Evolutionary conservation across 129 eudicot species (phyloP), one percentile per base, ranked within the genome.

Genomic region (Calendula officinalis): DNA sequence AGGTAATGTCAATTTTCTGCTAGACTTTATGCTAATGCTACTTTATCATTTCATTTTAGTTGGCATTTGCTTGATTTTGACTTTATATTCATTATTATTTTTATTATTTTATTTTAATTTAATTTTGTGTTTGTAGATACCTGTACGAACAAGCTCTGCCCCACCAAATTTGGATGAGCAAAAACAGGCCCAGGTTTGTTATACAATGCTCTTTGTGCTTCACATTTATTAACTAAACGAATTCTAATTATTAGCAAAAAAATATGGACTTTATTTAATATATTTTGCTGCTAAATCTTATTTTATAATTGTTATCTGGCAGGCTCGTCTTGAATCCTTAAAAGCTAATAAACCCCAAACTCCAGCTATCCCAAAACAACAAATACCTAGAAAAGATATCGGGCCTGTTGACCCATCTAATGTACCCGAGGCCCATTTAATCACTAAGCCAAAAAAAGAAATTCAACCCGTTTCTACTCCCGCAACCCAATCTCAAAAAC

Each of bases 101-200:
- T 69, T 9, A 5, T 66, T 43, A 37, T 9, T 8, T 66, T 43
- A 37, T 46, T 5, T 13, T 66, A 22, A 22, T 22, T 22, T 22
- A 22, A 22, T 22, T 7, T 59, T 73, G 13, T 69, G 40, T 75
- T 56, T 74, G 69, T 59, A 90, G 95, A 58, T 90, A 56, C 97
- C 97, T 64, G 86, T 95, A 40, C 76, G 95, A 66, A 90, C 97
- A 42, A 90, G 66, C 82, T 90, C 97, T 56, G 95, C 95, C 22
- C 97, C 97, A 56, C 95, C 89, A 40, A 83, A 83, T 71, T 47
- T 83, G 77, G 95, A 81, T 77, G 95, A 90, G 77, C 95, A 83
- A 79, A 81, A 81, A 78, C 80, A 74, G 57, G 89, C 64, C 40
- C 95, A 86, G 95, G 97, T 89, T 30, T 72, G 81, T 73, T 17